Conservation (phyloP, 495 filamentous ascomycete genomes). For the Saxophila tyrrhenica region DNA sequence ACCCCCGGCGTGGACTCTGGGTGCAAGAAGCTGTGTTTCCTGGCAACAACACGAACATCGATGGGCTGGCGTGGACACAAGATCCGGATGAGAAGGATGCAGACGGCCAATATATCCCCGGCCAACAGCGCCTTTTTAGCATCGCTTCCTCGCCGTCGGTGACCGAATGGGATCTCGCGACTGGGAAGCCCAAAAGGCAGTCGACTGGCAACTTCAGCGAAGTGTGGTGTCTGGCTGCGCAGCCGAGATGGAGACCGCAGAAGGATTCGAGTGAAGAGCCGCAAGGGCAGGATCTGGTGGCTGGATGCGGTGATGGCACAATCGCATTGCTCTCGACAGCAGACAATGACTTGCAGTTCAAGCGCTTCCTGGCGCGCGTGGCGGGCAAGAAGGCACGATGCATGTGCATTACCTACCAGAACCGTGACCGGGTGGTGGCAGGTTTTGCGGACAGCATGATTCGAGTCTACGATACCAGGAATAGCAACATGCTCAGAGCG, state of each 20-base stretch:
- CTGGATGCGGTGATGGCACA: slow-evolving; percentile 85
- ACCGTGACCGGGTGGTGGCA: slow-evolving; percentile 67
- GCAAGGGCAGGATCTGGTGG: slow-evolving; percentile 61
- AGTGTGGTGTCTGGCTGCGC: slow-evolving; percentile 91
- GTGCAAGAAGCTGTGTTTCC: slow-evolving; percentile 75
- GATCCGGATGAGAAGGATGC: slow-evolving; percentile 59
- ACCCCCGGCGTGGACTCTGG: slow-evolving; percentile 76
- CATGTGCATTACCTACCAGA: slow-evolving; percentile 80
- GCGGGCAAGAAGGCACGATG: slow-evolving; percentile 74
- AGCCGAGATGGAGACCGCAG: slow-evolving; percentile 48
- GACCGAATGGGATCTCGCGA: slow-evolving; percentile 87
- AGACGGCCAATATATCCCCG: slow-evolving; percentile 48
- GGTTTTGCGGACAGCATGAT: slow-evolving; percentile 91
- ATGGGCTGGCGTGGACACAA: slow-evolving; percentile 85
- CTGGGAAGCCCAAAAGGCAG: slow-evolving; percentile 61
- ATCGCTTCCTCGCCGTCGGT: slow-evolving; percentile 86
- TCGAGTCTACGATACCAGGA: slow-evolving; percentile 76
- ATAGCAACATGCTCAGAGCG: slow-evolving; percentile 56
- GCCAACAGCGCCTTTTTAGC: slow-evolving; percentile 81
- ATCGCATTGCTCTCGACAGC: slow-evolving; percentile 76
- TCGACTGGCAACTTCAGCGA: slow-evolving; percentile 89
- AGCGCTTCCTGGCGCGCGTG: slow-evolving; percentile 55
- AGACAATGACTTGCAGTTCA: slow-evolving; percentile 63
- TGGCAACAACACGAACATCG: slow-evolving; percentile 79
- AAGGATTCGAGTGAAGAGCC: slow-evolving; percentile 31